phyloP scores from a whole-genome alignment of 108 stramenopile species.

The Cyclotella choctawhatcheeana region DNA sequence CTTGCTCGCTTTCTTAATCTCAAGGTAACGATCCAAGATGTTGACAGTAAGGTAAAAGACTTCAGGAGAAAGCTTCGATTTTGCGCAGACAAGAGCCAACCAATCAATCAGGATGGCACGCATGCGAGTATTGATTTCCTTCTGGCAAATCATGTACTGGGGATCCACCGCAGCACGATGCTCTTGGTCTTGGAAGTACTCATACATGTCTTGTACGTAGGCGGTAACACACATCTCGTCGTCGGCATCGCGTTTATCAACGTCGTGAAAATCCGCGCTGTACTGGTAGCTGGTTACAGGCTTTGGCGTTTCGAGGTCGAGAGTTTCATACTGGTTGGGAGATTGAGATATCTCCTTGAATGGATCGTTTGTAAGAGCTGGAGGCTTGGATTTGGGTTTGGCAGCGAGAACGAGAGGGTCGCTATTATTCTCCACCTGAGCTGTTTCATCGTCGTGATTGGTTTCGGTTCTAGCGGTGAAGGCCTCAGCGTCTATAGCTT shows the following conservation, averaged over 20 bases:
- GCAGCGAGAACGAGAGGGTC: no score
- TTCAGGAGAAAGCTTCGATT: conserved; percentile 84
- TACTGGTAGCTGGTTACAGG: conserved; percentile 36
- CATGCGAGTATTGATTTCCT: conserved; percentile 83
- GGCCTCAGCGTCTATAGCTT: background rate
- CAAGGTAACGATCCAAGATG: conserved; percentile 87
- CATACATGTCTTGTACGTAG: conserved; percentile 90
- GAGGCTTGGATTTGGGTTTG: no score
- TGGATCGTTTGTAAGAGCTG: no score
- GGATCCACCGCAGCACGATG: conserved; percentile 38
- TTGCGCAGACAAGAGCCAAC: conserved; percentile 91
- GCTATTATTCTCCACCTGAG: no score
- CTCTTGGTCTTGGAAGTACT: conserved; percentile 74
- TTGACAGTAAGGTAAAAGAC: conserved; percentile 89
- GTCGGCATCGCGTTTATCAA: conserved; percentile 76
- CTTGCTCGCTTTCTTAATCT: conserved; percentile 58
- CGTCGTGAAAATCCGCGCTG: conserved; percentile 57
- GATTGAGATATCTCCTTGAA: background rate
- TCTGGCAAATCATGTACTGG: conserved; percentile 85
- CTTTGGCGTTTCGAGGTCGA: conserved; percentile 7
- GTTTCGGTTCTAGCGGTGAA: background rate
- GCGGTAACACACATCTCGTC: conserved; percentile 79
- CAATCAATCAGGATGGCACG: conserved; percentile 92
- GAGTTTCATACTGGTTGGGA: background rate
- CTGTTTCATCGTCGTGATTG: no score